Conservation (phyloP, 345 rosid genomes). For the Barbarea vulgaris region DNA sequence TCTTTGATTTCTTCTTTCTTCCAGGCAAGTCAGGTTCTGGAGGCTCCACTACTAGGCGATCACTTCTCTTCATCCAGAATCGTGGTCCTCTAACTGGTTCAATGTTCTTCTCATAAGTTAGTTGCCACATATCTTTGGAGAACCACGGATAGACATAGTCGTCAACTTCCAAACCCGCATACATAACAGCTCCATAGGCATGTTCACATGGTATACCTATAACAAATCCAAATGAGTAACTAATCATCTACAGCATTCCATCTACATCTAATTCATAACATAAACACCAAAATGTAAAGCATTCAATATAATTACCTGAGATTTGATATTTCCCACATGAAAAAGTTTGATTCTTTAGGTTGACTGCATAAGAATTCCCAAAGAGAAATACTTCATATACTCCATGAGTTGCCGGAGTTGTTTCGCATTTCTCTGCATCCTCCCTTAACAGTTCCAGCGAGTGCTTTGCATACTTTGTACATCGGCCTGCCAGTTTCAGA, state of each 20-base stretch:
- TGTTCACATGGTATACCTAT: neutral
- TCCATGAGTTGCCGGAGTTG: neutral
- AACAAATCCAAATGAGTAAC: neutral
- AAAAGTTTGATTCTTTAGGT: neutral
- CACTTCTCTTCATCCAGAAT: neutral
- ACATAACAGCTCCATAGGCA: neutral
- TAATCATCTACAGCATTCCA: too few relatives aligned
- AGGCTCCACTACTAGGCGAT: neutral
- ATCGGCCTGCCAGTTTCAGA: too few relatives aligned
- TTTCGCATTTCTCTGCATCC: neutral
- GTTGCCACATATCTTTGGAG: neutral
- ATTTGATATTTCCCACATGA: neutral
- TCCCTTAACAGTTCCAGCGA: neutral
- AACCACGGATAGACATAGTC: neutral
- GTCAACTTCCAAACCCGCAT: neutral
- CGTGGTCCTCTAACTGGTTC: neutral
- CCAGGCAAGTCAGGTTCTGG: neutral
- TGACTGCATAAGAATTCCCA: neutral
- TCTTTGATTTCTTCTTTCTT: neutral
- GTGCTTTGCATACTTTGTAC: neutral
- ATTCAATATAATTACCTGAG: fast-evolving
- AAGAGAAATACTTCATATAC: neutral
- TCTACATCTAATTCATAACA: too few relatives aligned
- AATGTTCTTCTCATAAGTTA: neutral
- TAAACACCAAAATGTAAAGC: too few relatives aligned